Conservation (phyloP, 805 yeast species). For the Hanseniaspora occidentalis region DNA sequence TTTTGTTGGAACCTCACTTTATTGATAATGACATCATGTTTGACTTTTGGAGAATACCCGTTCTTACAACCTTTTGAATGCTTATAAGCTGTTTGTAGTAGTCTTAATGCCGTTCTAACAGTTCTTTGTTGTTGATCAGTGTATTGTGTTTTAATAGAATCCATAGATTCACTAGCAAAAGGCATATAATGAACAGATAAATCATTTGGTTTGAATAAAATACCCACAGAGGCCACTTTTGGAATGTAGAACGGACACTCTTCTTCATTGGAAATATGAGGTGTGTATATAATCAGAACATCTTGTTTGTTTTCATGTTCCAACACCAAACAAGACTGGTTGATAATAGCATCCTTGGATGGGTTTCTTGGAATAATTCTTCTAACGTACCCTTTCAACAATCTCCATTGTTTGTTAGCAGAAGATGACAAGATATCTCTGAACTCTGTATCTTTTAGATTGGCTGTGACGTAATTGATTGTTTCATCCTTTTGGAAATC, state of each 20-base stretch:
- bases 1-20: conserved; percentile 73
- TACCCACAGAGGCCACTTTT: conserved; percentile 64
- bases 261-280: conserved; percentile 48
- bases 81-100: conserved; percentile 66
- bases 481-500: conserved; percentile 10
- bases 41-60: conserved; percentile 81
- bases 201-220: conserved; percentile 34
- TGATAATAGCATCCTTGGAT: conserved; percentile 65
- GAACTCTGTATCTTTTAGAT: conserved; percentile 31
- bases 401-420: conserved; percentile 16
- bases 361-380: conserved; percentile 89
- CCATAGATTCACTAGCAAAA: conserved; percentile 25
- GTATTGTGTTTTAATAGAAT: conserved; percentile 9
- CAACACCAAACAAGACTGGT: conserved; percentile 66
- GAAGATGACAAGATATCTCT: conserved; percentile 16
- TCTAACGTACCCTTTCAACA: conserved; percentile 52
- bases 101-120: conserved; percentile 68
- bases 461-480: conserved; percentile 17
- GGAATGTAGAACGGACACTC: conserved; percentile 88
- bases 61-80: conserved; percentile 75
- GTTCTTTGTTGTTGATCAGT: conserved; percentile 41
- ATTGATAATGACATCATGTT: conserved; percentile 77
- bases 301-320: conserved; percentile 24
- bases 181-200: conserved; percentile 71
- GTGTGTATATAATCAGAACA: conserved; percentile 57